Conservation (phyloP, 2,329 filamentous ascomycete species). For the Sporothrix curviconia region DNA sequence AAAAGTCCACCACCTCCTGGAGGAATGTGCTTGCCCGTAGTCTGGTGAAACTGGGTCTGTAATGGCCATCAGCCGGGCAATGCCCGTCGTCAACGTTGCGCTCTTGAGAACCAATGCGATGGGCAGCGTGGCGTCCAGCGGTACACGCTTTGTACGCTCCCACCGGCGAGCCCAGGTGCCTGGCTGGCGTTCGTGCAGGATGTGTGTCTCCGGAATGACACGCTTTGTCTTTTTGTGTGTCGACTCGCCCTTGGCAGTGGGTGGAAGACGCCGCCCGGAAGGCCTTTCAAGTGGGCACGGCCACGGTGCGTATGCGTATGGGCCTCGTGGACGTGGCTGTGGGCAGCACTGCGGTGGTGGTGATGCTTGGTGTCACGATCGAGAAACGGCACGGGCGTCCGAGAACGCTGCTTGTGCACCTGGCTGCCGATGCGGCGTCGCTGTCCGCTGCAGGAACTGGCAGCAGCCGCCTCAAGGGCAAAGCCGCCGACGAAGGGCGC, state of each 20-base stretch:
- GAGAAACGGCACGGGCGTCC: no score
- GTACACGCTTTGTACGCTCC: slow-evolving; percentile 24
- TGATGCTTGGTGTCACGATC: background rate
- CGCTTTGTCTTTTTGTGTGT: background rate
- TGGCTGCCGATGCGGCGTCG: background rate
- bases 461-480: slow-evolving; percentile 15
- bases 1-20: slow-evolving; percentile 32
- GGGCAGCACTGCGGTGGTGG: background rate
- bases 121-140: slow-evolving; percentile 20
- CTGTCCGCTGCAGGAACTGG: slow-evolving; percentile 5
- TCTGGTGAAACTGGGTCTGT: slow-evolving; percentile 24
- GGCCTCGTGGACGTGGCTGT: background rate
- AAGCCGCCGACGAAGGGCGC: slow-evolving; percentile 14
- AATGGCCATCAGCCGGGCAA: slow-evolving; percentile 28
- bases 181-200: slow-evolving; percentile 28
- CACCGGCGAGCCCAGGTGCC: slow-evolving; percentile 23
- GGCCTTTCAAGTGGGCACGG: background rate
- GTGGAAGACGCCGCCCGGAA: slow-evolving; percentile 1
- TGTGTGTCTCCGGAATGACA: slow-evolving; percentile 22
- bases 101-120: slow-evolving; percentile 23
- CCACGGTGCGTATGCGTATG: background rate
- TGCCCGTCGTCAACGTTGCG: slow-evolving; percentile 26
- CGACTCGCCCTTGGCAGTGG: background rate
- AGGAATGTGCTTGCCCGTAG: slow-evolving; percentile 34
- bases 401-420: no score